A percentile compares a stretch with the other conserved stretches of the same genome.
Evolutionary conservation across 2,329 filamentous ascomycete species (phyloP).

Genomic region (Diplodia sapinea): DNA sequence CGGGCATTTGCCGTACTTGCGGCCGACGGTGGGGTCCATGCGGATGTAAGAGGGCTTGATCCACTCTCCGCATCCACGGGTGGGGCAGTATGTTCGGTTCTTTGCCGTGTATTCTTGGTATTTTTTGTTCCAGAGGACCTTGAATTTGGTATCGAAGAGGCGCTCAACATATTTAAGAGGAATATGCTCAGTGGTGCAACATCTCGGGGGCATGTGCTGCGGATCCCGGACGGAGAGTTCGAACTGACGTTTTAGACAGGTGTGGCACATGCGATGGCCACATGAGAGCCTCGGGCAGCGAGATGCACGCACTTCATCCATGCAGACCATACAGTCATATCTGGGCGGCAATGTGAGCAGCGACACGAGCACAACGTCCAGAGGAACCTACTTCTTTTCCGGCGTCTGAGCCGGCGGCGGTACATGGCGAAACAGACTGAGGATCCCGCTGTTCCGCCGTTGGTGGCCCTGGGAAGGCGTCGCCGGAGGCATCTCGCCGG

Average conservation of each 20-base stretch:
- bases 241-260: constrained; percentile 77
- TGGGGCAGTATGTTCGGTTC: constrained; percentile 79
- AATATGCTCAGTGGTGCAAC: constrained; percentile 76
- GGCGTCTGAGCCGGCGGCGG: constrained; percentile 37
- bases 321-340: constrained; percentile 18
- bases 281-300: constrained; percentile 70
- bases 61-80: constrained; percentile 75
- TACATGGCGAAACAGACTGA: constrained; percentile 42
- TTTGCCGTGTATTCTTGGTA: constrained; percentile 76
- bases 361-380: constrained; percentile 32
- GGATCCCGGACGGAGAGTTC: constrained; percentile 76
- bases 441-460: constrained; percentile 43
- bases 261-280: constrained; percentile 79
- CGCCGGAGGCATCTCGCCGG: constrained; percentile 35
- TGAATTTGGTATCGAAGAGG: constrained; percentile 75
- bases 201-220: constrained; percentile 82
- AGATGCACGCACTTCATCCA: constrained; percentile 31
- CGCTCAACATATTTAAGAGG: constrained; percentile 76
- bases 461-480: constrained; percentile 33
- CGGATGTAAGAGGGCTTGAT: constrained; percentile 75
- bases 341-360: background rate
- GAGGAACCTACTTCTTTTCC: constrained; percentile 40
- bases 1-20: constrained; percentile 72
- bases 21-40: constrained; percentile 52
- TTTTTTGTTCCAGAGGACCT: constrained; percentile 79